A percentile compares a stretch with the other conserved stretches of the same genome.
Evolutionary conservation across 768 basidiomycete species (phyloP).

Genomic region (Tulasnella sp.): DNA sequence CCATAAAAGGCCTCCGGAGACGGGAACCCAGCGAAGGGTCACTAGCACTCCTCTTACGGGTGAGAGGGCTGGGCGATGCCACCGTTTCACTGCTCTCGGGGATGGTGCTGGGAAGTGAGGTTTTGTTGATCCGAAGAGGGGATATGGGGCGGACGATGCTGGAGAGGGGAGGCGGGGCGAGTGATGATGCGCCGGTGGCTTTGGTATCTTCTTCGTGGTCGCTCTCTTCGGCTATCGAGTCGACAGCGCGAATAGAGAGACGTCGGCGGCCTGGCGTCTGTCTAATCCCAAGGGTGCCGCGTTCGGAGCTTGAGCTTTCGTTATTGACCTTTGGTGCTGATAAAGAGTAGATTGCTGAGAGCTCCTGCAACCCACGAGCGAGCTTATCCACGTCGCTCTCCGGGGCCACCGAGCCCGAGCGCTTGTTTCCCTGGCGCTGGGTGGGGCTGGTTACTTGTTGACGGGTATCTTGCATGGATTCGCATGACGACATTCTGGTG

Average conservation of each 20-base stretch:
- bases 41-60: neutral
- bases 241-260: neutral
- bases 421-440: neutral
- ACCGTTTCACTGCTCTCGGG: neutral
- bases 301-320: neutral
- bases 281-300: neutral
- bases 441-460: neutral
- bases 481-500: too few relatives aligned
- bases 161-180: neutral
- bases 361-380: neutral
- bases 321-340: neutral
- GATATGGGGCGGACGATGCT: neutral
- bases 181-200: neutral
- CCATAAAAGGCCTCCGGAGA: neutral
- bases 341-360: neutral
- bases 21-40: neutral
- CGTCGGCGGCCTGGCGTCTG: neutral
- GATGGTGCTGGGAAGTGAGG: neutral
- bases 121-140: neutral
- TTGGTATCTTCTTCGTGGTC: neutral
- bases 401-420: neutral
- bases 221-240: neutral
- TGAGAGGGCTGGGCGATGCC: neutral
- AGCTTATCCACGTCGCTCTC: neutral
- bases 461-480: too few relatives aligned